Evolutionary conservation across 495 filamentous ascomycete species (phyloP).

Genomic region (Talaromyces stipitatus): DNA sequence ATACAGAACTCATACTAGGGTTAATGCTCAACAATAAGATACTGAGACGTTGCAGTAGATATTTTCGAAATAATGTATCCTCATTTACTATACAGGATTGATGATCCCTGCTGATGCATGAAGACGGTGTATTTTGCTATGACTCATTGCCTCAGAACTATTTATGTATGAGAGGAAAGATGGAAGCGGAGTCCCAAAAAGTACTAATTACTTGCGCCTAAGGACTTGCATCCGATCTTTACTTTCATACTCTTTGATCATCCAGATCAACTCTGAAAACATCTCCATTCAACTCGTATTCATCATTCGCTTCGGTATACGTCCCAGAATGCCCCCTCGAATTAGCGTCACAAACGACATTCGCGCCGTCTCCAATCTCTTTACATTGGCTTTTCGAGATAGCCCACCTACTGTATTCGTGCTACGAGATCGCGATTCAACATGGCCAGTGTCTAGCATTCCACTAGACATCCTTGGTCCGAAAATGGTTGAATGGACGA

Average conservation of each 20-base stretch:
- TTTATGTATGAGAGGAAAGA: neutral
- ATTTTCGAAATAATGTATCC: no score
- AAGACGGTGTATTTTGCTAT: neutral
- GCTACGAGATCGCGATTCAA: neutral
- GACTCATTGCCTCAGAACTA: neutral
- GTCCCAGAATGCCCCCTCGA: neutral
- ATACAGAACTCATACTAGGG: no score
- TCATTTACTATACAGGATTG: neutral
- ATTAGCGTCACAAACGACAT: constrained; percentile 3
- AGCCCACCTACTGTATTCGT: neutral
- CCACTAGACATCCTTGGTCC: neutral
- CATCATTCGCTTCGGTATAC: neutral
- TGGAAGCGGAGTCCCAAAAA: neutral
- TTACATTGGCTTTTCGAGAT: neutral
- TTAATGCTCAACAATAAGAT: no score
- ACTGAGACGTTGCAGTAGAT: no score
- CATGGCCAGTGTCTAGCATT: constrained; percentile 1
- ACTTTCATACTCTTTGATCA: neutral
- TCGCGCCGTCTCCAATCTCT: neutral
- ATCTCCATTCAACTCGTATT: neutral
- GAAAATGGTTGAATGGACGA: constrained; percentile 4
- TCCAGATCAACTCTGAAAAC: neutral
- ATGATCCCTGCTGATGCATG: neutral
- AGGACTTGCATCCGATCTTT: neutral
- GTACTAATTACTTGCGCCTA: neutral